phyloP scores from a whole-genome alignment of 2,329 filamentous ascomycete species.

The Pseudogymnoascus sp. region DNA sequence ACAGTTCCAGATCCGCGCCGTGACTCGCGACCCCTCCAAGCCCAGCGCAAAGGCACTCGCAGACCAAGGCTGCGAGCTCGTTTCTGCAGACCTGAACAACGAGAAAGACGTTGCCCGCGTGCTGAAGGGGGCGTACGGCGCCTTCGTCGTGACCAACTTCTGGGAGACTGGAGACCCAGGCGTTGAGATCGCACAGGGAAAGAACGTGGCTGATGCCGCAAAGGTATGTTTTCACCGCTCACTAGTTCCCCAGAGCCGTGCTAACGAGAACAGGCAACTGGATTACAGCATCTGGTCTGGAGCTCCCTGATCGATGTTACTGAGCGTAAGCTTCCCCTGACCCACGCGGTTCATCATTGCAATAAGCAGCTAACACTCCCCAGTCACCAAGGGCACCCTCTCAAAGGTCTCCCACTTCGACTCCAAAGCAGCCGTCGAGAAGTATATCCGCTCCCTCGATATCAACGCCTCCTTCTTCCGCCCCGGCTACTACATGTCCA shows the following conservation, averaged over 20 bases:
- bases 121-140: constrained; percentile 25
- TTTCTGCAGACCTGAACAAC: constrained; percentile 37
- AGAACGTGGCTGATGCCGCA: constrained; percentile 38
- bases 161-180: constrained; percentile 31
- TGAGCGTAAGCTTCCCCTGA: constrained; percentile 27
- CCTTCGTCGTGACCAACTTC: constrained; percentile 27
- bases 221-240: constrained; percentile 26
- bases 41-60: constrained; percentile 34
- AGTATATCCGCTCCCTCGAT: constrained; percentile 28
- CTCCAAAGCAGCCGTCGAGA: constrained; percentile 33
- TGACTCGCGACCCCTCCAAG: constrained; percentile 39
- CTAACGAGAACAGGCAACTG: constrained; percentile 26
- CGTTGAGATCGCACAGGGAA: constrained; percentile 39
- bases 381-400: constrained; percentile 34
- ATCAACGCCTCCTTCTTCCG: constrained; percentile 41
- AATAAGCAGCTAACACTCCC: constrained; percentile 2
- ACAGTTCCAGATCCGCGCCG: constrained; percentile 37
- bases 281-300: constrained; percentile 39
- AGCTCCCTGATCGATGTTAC: constrained; percentile 35
- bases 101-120: constrained; percentile 29
- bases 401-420: constrained; percentile 31
- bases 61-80: constrained; percentile 35
- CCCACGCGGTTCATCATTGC: neutral
- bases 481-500: constrained; percentile 45
- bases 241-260: neutral